phyloP scores from a whole-genome alignment of 2,329 filamentous ascomycete genomes.

The Fusarium haematococcum region DNA sequence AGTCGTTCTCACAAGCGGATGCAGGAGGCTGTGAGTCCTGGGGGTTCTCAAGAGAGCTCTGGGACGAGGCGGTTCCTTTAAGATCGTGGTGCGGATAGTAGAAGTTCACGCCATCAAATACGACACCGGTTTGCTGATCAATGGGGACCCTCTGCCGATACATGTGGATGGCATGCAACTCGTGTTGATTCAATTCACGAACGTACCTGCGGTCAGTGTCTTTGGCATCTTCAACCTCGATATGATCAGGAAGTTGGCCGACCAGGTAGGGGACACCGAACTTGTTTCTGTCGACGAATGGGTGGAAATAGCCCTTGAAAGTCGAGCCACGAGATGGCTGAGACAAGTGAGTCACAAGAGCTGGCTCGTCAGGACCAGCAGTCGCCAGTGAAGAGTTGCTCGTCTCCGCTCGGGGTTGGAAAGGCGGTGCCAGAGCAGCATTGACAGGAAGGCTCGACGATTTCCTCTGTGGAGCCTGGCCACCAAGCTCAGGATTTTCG shows the following conservation, averaged over 20 bases:
- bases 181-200: slow-evolving; percentile 68
- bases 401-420: slow-evolving; percentile 56
- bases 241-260: slow-evolving; percentile 61
- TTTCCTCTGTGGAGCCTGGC: slow-evolving; percentile 48
- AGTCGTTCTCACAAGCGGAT: slow-evolving; percentile 21
- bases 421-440: slow-evolving; percentile 62
- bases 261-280: slow-evolving; percentile 63
- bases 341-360: slow-evolving; percentile 6
- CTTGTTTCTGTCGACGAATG: slow-evolving; percentile 3
- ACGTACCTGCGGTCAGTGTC: slow-evolving; percentile 65
- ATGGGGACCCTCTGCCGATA: slow-evolving; percentile 70
- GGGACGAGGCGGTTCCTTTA: neutral
- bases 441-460: slow-evolving; percentile 55
- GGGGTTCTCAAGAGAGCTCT: neutral
- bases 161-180: slow-evolving; percentile 68
- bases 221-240: slow-evolving; percentile 55
- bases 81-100: slow-evolving; percentile 65
- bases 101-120: slow-evolving; percentile 74
- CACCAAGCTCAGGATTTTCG: slow-evolving; percentile 14
- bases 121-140: slow-evolving; percentile 64
- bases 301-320: slow-evolving; percentile 40
- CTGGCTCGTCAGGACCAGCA: slow-evolving; percentile 17
- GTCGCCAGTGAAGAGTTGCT: slow-evolving; percentile 27
- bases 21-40: slow-evolving; percentile 6
- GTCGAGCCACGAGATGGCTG: slow-evolving; percentile 12